These are phyloP conservation scores for Malassezia arunalokei DNA, from an alignment of 1,284 basidiomycete genomes.

Conservation along the genomic window DNA sequence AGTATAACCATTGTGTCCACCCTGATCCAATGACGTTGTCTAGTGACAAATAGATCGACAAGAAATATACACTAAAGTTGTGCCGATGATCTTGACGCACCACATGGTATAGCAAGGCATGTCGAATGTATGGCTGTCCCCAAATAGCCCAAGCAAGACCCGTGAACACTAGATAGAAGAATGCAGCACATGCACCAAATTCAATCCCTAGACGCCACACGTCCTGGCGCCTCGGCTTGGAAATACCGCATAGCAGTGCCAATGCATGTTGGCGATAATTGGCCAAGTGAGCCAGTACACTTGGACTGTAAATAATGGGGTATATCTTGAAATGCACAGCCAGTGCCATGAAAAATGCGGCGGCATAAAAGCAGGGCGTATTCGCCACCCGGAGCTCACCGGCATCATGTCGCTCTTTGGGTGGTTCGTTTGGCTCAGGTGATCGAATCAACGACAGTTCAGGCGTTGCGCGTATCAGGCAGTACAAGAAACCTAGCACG, in stretches of 20 bases:
- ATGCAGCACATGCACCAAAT: constrained; percentile 60
- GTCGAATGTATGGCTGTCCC: constrained; percentile 80
- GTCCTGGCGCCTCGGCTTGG: neutral
- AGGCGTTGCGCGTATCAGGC: constrained; percentile 29
- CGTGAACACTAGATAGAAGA: constrained; percentile 60
- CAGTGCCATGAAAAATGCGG: constrained; percentile 30
- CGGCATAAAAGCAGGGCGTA: constrained; percentile 6
- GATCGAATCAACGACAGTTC: constrained; percentile 18
- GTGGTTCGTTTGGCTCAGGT: constrained; percentile 3
- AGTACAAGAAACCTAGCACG: constrained; percentile 60
- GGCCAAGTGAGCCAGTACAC: constrained; percentile 58
- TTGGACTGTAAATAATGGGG: constrained; percentile 75
- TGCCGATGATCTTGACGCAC: constrained; percentile 85
- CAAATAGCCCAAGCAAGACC: constrained; percentile 49
- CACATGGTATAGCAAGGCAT: constrained; percentile 87
- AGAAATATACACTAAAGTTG: constrained; percentile 96
- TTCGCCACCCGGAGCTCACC: constrained; percentile 7
- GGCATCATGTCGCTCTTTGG: neutral
- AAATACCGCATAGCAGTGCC: constrained; percentile 8
- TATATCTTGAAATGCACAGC: constrained; percentile 51
- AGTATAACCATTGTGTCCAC: neutral
- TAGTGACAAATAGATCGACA: constrained; percentile 66
- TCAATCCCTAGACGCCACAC: constrained; percentile 51
- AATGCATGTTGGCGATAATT: constrained; percentile 16
- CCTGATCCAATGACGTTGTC: neutral